phyloP scores from a whole-genome alignment of 306 rosid genomes.

The Fragaria nilgerrensis region DNA sequence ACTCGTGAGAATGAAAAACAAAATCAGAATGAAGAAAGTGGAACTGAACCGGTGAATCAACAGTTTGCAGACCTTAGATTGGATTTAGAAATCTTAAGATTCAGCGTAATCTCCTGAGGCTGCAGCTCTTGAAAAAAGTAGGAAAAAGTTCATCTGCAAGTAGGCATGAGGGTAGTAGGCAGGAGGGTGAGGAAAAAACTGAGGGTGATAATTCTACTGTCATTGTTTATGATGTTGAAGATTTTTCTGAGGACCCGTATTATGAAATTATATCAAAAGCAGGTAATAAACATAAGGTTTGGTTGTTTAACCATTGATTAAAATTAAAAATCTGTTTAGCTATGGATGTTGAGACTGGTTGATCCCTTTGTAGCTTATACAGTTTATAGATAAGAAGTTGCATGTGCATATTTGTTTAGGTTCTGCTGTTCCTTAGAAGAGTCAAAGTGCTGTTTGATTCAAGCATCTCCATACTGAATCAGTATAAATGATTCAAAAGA shows the following conservation, averaged over 20 bases:
- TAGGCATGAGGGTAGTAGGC: background rate
- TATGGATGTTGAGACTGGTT: slow-evolving; percentile 7
- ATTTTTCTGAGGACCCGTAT: background rate
- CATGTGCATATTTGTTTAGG: background rate
- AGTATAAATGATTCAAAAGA: background rate
- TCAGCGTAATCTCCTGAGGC: background rate
- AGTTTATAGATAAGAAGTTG: slow-evolving; percentile 8
- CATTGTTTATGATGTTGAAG: background rate
- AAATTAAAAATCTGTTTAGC: background rate
- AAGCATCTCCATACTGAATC: background rate
- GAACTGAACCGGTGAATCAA: background rate
- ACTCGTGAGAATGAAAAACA: background rate
- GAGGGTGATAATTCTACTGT: background rate
- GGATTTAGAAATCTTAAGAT: background rate
- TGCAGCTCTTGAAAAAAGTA: background rate
- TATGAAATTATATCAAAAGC: background rate
- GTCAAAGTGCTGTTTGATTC: background rate
- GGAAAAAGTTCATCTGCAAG: background rate
- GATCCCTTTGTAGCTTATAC: slow-evolving; percentile 3
- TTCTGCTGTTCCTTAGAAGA: background rate
- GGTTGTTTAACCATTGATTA: background rate
- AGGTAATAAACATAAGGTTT: slow-evolving; percentile 2
- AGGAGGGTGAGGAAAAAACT: background rate
- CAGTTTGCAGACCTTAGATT: background rate
- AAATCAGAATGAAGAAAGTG: background rate